A percentile compares a stretch with the other conserved stretches of the same genome.
phyloP scores from a whole-genome alignment of 2,329 filamentous ascomycete species.

The Diaporthe citriasiana region DNA sequence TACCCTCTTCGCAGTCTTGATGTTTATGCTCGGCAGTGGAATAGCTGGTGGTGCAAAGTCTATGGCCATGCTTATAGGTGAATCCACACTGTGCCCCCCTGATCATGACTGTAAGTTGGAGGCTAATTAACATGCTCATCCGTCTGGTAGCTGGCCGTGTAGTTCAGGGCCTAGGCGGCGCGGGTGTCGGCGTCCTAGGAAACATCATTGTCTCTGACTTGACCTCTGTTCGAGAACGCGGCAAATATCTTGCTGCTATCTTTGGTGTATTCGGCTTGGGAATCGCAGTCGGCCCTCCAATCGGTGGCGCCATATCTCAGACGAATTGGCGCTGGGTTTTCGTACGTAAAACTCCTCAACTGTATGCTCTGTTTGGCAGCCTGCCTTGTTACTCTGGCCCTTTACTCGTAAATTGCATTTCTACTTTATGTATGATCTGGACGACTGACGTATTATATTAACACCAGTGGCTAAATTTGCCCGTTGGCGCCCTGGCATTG shows the following conservation, averaged over 20 bases:
- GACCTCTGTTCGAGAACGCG: slow-evolving; percentile 41
- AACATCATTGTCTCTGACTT: slow-evolving; percentile 45
- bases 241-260: slow-evolving; percentile 40
- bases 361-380: too few relatives aligned
- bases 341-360: not conserved
- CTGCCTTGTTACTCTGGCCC: not conserved
- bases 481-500: slow-evolving; percentile 8
- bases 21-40: slow-evolving; percentile 66
- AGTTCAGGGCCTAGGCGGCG: not conserved
- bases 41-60: slow-evolving; percentile 62
- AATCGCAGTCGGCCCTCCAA: slow-evolving; percentile 42
- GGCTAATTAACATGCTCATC: not conserved
- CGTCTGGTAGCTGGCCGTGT: not conserved
- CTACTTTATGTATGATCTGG: not conserved
- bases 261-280: slow-evolving; percentile 45
- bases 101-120: too few relatives aligned
- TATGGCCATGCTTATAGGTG: slow-evolving; percentile 61
- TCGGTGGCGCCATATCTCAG: slow-evolving; percentile 42
- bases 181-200: not conserved
- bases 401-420: not conserved
- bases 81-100: slow-evolving; percentile 47
- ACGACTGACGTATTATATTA: not conserved
- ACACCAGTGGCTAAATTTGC: slow-evolving; percentile 43
- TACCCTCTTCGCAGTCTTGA: slow-evolving; percentile 55
- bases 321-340: slow-evolving; percentile 46